A percentile compares a stretch with the other conserved stretches of the same genome.
Conservation (phyloP, 805 yeast genomes). For the Cyberlindnera xylosilytica region DNA sequence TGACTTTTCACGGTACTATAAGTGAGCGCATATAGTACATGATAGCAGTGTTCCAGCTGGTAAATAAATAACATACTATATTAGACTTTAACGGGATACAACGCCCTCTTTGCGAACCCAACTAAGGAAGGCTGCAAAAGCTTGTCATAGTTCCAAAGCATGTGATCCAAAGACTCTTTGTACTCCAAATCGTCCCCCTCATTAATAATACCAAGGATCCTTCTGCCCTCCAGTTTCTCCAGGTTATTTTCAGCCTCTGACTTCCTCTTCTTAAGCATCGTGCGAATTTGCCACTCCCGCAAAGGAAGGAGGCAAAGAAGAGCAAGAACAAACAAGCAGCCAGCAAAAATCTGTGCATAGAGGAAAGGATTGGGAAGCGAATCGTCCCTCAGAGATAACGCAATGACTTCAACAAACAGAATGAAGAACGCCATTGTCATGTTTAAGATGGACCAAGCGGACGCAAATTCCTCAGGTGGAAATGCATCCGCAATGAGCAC, state of each 20-base stretch:
- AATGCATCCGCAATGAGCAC: conserved; percentile 41
- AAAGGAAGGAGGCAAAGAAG: conserved; percentile 40
- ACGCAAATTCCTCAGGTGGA: conserved; percentile 33
- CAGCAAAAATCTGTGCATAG: conserved; percentile 59
- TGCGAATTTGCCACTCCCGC: conserved; percentile 48
- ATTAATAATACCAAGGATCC: not conserved
- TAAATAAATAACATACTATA: not conserved
- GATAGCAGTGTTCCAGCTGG: not conserved
- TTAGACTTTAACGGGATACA: conserved; percentile 18
- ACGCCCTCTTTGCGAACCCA: conserved; percentile 15
- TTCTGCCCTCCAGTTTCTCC: conserved; percentile 2
- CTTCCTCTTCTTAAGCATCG: conserved; percentile 23
- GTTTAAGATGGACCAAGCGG: conserved; percentile 40
- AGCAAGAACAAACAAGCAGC: conserved; percentile 42
- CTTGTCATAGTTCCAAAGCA: conserved; percentile 6
- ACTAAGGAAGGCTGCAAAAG: conserved; percentile 3
- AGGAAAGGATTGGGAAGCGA: conserved; percentile 41
- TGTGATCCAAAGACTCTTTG: not conserved
- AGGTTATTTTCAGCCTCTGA: conserved; percentile 1
- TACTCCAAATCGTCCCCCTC: not conserved
- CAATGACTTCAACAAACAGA: conserved; percentile 54
- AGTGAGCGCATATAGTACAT: too few species aligned
- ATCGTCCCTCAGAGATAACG: conserved; percentile 40
- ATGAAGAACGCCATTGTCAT: conserved; percentile 32
- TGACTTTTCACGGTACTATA: too few species aligned